A percentile compares a stretch with the other conserved stretches of the same genome.
Conservation (phyloP, 2,329 filamentous ascomycete genomes). For the Blastomyces parvus region DNA sequence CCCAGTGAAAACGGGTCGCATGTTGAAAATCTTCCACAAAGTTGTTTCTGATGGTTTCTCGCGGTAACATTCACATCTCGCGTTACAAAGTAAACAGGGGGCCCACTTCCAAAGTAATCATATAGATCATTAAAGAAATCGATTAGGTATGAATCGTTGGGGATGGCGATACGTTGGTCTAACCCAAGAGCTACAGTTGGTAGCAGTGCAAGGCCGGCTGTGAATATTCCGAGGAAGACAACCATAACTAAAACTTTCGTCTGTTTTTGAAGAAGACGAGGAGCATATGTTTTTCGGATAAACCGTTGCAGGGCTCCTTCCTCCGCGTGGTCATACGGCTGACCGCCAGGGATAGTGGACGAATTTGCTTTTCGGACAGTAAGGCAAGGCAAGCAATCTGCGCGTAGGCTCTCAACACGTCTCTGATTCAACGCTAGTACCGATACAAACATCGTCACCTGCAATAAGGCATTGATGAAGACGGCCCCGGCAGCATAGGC, state of each 20-base stretch:
- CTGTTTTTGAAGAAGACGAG: constrained; percentile 66
- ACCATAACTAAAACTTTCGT: constrained; percentile 67
- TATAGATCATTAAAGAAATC: constrained; percentile 95
- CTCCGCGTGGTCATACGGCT: constrained; percentile 65
- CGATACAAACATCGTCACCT: constrained; percentile 94
- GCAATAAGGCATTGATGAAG: constrained; percentile 90
- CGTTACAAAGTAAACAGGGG: constrained; percentile 93
- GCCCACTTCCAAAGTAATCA: constrained; percentile 79
- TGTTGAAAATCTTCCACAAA: constrained; percentile 85
- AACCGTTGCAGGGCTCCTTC: constrained; percentile 78
- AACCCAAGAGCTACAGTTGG: constrained; percentile 78
- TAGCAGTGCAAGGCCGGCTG: constrained; percentile 72
- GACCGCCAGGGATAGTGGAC: constrained; percentile 52
- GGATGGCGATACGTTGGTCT: constrained; percentile 90
- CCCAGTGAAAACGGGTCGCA: constrained; percentile 76
- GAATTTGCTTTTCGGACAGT: constrained; percentile 68
- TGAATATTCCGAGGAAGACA: constrained; percentile 78
- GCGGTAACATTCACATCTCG: constrained; percentile 69
- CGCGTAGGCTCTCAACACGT: constrained; percentile 76
- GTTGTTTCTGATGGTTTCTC: constrained; percentile 65
- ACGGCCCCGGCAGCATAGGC: constrained; percentile 93
- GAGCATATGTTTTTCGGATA: constrained; percentile 84
- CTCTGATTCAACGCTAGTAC: constrained; percentile 84
- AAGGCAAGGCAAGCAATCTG: constrained; percentile 86
- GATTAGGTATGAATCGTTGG: constrained; percentile 88